Conservation (phyloP, 176 grass and related monocot genomes). For the Dactylis glomerata region DNA sequence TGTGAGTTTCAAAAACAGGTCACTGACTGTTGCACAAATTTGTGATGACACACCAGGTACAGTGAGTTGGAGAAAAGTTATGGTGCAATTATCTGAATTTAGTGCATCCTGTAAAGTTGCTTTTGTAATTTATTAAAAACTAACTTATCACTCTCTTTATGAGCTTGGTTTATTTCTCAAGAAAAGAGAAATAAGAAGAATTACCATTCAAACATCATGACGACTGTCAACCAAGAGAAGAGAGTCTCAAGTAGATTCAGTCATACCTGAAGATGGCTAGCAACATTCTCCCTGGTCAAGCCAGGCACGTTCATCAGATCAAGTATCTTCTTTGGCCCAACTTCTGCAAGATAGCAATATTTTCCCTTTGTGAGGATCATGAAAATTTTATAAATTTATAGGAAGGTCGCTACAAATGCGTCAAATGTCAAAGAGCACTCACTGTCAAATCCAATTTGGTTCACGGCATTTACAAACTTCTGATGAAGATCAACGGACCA, state of each 20-base stretch:
- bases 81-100: neutral
- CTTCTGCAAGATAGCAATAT: conserved; percentile 60
- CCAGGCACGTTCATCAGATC: conserved; percentile 96
- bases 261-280: conserved; percentile 98
- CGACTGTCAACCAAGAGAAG: too few species aligned
- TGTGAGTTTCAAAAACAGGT: neutral
- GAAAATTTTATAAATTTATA: neutral
- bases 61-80: neutral
- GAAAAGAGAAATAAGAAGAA: neutral
- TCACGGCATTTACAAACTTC: conserved; percentile 96
- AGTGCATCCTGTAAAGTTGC: neutral
- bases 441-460: conserved; percentile 99
- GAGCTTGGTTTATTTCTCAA: neutral
- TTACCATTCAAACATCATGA: conserved; percentile 7
- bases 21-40: neutral
- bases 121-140: neutral
- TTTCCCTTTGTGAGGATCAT: conserved; percentile 30
- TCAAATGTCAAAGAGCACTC: conserved; percentile 40
- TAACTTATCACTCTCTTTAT: neutral
- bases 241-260: too few species aligned
- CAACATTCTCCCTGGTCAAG: conserved; percentile 97
- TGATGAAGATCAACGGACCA: conserved; percentile 99
- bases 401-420: conserved; percentile 2
- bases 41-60: conserved; percentile 2
- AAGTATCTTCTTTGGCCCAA: conserved; percentile 96